These are phyloP conservation scores for Effrenium voratum DNA, from an alignment of 73 alveolate species.

Conservation along the genomic window DNA sequence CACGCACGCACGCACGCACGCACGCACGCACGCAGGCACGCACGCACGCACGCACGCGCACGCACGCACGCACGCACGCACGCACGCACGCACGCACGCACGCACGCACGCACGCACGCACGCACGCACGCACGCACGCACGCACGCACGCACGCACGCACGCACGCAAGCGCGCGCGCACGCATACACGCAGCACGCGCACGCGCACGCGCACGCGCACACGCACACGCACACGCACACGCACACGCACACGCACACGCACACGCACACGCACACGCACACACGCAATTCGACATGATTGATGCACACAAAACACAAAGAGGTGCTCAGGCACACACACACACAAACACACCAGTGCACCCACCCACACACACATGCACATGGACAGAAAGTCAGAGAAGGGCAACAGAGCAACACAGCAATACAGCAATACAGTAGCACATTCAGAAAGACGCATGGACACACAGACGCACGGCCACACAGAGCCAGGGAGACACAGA, in stretches of 20 bases:
- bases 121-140: background rate
- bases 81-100: background rate
- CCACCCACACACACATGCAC: no score
- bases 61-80: background rate
- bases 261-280: background rate
- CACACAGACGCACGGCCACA: no score
- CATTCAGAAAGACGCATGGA: no score
- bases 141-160: background rate
- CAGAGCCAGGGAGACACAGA: no score
- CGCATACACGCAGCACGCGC: background rate
- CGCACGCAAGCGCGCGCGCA: background rate
- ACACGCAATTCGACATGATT: no score
- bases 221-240: background rate
- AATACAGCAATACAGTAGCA: no score
- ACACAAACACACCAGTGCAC: no score
- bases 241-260: background rate
- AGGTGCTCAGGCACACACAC: no score
- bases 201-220: background rate
- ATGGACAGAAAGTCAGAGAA: no score
- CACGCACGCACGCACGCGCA: background rate
- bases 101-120: background rate
- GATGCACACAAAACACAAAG: no score
- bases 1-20: background rate
- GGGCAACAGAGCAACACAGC: no score
- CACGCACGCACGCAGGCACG: background rate